Percentiles rank a stretch among this genome's conserved stretches.
Conservation (phyloP, 2,329 filamentous ascomycete species). For the Colletotrichum gloeosporioides region DNA sequence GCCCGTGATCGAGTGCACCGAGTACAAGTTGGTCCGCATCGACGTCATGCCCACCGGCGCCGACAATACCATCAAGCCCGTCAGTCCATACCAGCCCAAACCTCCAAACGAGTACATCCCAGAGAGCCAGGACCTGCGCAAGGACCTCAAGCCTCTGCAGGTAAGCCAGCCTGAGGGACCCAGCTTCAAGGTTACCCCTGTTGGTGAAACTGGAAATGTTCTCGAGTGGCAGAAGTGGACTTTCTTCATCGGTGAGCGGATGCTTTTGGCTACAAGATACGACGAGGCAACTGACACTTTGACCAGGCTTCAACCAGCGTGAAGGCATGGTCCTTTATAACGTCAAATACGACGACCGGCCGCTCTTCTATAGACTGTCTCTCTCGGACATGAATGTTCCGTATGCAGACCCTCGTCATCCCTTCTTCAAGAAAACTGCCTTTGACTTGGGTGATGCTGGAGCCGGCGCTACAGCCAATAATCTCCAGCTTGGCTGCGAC, state of each 20-base stretch:
- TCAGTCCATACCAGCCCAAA: constrained; percentile 61
- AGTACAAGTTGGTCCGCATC: constrained; percentile 70
- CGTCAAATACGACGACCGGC: constrained; percentile 61
- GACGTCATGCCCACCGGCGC: constrained; percentile 72
- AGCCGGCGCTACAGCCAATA: constrained; percentile 69
- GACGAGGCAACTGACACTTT: neutral
- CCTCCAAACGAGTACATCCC: constrained; percentile 69
- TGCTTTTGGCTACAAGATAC: neutral
- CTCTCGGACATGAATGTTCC: constrained; percentile 67
- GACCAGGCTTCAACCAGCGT: constrained; percentile 57
- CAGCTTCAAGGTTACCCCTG: constrained; percentile 48
- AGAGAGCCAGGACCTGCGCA: constrained; percentile 61
- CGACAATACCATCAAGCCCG: constrained; percentile 61
- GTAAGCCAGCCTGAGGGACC: constrained; percentile 67
- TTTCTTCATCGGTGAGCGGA: constrained; percentile 51
- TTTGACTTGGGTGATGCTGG: constrained; percentile 74
- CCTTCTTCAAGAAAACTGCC: constrained; percentile 68
- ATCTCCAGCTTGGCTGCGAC: constrained; percentile 71
- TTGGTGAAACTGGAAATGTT: constrained; percentile 2
- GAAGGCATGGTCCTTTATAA: constrained; percentile 67
- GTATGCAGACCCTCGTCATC: constrained; percentile 69
- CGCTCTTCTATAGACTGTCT: constrained; percentile 61
- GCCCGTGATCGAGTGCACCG: constrained; percentile 68
- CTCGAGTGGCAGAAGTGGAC: constrained; percentile 47
- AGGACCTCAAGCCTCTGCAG: constrained; percentile 65